Percentiles rank a stretch among this genome's conserved stretches.
These are phyloP conservation scores for Xylariaceae sp. DNA, from an alignment of 2,329 filamentous ascomycete species.

Conservation along the genomic window DNA sequence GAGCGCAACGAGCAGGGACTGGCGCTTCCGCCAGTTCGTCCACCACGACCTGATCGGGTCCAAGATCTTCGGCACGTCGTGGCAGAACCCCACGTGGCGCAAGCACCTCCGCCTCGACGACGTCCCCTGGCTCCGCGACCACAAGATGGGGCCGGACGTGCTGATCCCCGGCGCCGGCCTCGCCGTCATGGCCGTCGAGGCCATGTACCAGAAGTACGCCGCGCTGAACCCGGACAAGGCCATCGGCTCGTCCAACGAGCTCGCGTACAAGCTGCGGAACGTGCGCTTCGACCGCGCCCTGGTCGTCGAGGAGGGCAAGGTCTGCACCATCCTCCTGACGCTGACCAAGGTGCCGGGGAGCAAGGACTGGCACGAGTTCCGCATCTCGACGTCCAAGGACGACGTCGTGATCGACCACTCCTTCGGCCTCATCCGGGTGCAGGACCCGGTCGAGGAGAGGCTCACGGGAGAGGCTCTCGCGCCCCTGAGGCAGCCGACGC, in stretches of 20 bases:
- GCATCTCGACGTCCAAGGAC: conserved; percentile 11
- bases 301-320: conserved; percentile 17
- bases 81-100: conserved; percentile 14
- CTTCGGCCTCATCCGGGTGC: conserved; percentile 5
- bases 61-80: conserved; percentile 15
- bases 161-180: conserved; percentile 37
- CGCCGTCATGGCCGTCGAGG: conserved; percentile 31
- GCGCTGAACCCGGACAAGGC: conserved; percentile 4
- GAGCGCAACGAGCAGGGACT: conserved; percentile 19
- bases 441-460: too few relatives aligned
- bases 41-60: conserved; percentile 20
- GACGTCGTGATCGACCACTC: not conserved
- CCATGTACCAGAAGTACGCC: conserved; percentile 22
- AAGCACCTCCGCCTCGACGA: conserved; percentile 11
- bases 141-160: conserved; percentile 39
- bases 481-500: too few relatives aligned
- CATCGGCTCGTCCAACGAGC: conserved; percentile 6
- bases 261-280: conserved; percentile 20
- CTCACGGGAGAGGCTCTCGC: too few relatives aligned
- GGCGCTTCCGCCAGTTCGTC: conserved; percentile 14
- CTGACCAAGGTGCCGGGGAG: conserved; percentile 4
- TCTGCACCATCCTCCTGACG: conserved; percentile 2
- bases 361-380: conserved; percentile 24
- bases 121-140: conserved; percentile 40
- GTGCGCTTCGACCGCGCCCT: conserved; percentile 10